Base-by-base conservation (phyloP, 257 asterid species). In the Linderniella brevidens region DNA sequence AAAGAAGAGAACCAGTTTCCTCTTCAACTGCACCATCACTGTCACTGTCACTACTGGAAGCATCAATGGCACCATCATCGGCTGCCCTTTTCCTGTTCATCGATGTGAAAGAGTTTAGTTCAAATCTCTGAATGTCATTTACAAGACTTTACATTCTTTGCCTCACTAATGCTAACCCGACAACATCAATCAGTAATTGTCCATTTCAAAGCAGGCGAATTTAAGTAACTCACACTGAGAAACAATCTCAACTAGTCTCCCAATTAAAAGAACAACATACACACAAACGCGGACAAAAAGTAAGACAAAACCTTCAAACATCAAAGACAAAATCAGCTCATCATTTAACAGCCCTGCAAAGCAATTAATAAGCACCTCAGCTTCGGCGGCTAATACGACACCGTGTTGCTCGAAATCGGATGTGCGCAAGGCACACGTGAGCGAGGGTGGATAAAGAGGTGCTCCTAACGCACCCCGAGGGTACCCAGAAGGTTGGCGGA, bases 1-100 rank as follows among this genome's bases (percentile, higher is more conserved):
- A 18, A 55, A 84, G 59, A 25, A 50, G 51, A 35, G 93, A 84
- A 54, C 56, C 59, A 25, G 63, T 49, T 50, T 70, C 82, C 54
- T 64, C 78, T 25, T 58, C 60, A 47, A 58, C 67, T 53, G 66
- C 32, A 25, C 3, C 32, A 25, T 25, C 41, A 35, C 58, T 64
- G 35, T 67, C 74, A 37, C 49, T 49, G 57, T 77, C 86, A 54
- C 57, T 54, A 16, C 58, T 54, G 47, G 57, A 59, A 56, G 63
- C 82, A 19, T 29, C 66, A 20, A 48, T 60, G 57, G 53, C 41
- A 2, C 64, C 63, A 35, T 57, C 77, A 54, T 70, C 83, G 48
- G 58, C 16, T 45, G 49, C 59, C 41, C 17, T 83, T 93, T 77
- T 75, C 35, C 18, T 25, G 32, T 56, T 14, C 59, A 58, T 54